Evolutionary conservation across 352 stramenopile species (phyloP), one percentile per base, ranked within the genome.

Genomic region (Pythium myriotylum): DNA sequence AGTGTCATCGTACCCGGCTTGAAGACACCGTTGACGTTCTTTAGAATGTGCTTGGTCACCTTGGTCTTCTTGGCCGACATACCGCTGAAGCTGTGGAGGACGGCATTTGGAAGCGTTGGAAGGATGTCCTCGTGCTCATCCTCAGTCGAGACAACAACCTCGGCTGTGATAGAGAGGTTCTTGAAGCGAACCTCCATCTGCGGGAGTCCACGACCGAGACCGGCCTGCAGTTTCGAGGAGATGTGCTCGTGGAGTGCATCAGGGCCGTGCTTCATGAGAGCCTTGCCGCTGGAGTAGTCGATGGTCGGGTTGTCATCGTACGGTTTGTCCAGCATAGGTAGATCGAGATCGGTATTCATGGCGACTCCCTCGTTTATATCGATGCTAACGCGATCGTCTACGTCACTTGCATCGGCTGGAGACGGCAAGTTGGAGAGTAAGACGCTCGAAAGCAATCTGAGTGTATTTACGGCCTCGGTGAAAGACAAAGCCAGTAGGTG

Each of bases 111-210:
- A 33, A 72, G 59, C 13, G 59, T 72, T 14, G 49, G 49, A 24
- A 68, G 40, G 13, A 33, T 32, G 13, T 47, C 17, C 7, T 19
- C 4, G 29, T 59, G 65, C 35, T 47, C 39, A 26, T 52, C 52
- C 20, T 59, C 60, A 20, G 54, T 54, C 13, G 54, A 40, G 17
- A 67, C 39, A 12, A 41, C 33, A 19, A 67, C 40, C n/a, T 72
- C 48, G 10, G 66, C 67, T 19, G 63, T 56, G 46, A 72, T 68
- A 17, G 43, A 57, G n/a, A 74, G 49, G 50, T 74, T 74, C 53
- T 74, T 52, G 50, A 74, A 72, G 37, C 67, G 63, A 19, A 74
- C 56, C 41, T 74, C 67, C 23, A 71, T 60, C 40, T 70, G 54
- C 12, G 57, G 61, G 43, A 74, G 54, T 14, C 22, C 43, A 13